A percentile compares a stretch with the other conserved stretches of the same genome.
Evolutionary conservation across 2,329 filamentous ascomycete species (phyloP).

Genomic region (Ascochyta lentis): DNA sequence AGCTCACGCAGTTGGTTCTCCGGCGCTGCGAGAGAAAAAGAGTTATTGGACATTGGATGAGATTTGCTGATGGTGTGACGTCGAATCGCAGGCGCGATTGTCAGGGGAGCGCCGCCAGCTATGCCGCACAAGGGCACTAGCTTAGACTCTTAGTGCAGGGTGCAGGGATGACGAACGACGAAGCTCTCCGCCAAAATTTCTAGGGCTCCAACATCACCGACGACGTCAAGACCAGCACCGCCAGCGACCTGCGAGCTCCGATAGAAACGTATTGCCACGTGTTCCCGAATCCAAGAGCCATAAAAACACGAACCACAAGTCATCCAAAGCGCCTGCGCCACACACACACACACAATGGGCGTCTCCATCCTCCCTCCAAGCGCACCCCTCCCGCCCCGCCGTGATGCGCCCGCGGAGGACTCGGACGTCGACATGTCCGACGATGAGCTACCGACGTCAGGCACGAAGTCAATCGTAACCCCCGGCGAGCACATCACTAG

Average conservation of each 20-base stretch:
- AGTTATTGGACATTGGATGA: neutral
- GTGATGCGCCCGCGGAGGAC: conserved; percentile 53
- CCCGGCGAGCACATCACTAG: conserved; percentile 88
- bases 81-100: conserved; percentile 23
- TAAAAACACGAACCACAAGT: neutral
- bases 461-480: conserved; percentile 70
- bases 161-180: conserved; percentile 17
- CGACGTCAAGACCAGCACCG: neutral
- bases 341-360: conserved; percentile 56
- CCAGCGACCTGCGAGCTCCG: neutral
- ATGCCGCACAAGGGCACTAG: conserved; percentile 17
- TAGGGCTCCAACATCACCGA: conserved; percentile 13
- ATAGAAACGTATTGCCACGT: neutral
- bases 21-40: neutral
- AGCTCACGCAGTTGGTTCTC: neutral
- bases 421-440: conserved; percentile 58
- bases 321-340: neutral
- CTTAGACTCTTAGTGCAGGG: neutral
- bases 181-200: conserved; percentile 42
- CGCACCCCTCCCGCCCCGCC: conserved; percentile 36
- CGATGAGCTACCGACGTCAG: conserved; percentile 39
- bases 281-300: neutral
- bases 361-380: conserved; percentile 65
- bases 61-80: conserved; percentile 31
- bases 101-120: conserved; percentile 17